A percentile compares a stretch with the other conserved stretches of the same genome.
Evolutionary conservation across 176 grass and related monocot species (phyloP).

Genomic region (Eremochloa ophiuroides): DNA sequence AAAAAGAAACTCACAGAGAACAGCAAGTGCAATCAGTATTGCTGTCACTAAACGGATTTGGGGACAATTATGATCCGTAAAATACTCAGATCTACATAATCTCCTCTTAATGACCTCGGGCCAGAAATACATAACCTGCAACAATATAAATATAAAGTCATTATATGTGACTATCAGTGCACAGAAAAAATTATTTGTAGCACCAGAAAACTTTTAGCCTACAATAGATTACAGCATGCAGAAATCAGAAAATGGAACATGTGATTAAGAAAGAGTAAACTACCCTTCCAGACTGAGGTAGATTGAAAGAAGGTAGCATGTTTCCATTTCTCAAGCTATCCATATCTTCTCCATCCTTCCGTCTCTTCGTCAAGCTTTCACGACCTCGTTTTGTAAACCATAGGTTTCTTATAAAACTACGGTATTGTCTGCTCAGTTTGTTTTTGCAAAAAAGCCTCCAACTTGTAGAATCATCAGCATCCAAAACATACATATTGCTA

Average conservation of each 20-base stretch:
- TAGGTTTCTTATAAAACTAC: conserved; percentile 54
- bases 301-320: conserved; percentile 30
- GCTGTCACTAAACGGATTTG: conserved; percentile 41
- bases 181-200: background rate
- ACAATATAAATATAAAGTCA: conserved; percentile 12
- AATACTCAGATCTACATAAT: conserved; percentile 31
- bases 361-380: conserved; percentile 75
- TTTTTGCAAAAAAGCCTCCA: conserved; percentile 36
- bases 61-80: conserved; percentile 33
- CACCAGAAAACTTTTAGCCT: background rate
- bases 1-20: conserved; percentile 56
- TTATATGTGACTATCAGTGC: background rate
- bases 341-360: conserved; percentile 72
- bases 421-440: conserved; percentile 41
- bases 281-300: conserved; percentile 49
- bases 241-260: conserved; percentile 18
- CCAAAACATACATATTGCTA: conserved; percentile 29
- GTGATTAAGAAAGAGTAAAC: background rate
- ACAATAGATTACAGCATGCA: conserved; percentile 7
- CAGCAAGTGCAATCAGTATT: conserved; percentile 38
- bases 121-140: conserved; percentile 45
- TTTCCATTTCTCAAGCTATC: conserved; percentile 36
- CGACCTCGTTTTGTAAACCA: conserved; percentile 52
- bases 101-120: conserved; percentile 44
- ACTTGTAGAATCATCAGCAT: conserved; percentile 36